Percentiles rank a stretch among this genome's conserved stretches.
phyloP scores from a whole-genome alignment of 116 monocot species.

The Thalassia testudinum region DNA sequence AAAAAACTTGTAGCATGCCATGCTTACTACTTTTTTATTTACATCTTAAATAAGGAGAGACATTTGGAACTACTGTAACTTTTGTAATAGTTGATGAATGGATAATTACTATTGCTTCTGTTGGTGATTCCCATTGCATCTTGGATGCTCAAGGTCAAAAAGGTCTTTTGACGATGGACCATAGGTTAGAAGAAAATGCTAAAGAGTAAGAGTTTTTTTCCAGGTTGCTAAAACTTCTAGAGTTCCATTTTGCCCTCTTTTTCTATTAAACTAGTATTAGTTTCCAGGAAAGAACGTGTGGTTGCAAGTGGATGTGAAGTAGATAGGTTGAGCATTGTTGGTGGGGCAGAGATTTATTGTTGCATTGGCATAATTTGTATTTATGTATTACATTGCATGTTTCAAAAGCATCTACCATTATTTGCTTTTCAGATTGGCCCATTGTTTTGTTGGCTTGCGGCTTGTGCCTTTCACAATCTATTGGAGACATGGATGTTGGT shows the following conservation, averaged over 20 bases:
- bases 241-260: no score
- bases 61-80: conserved; percentile 89
- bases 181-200: no score
- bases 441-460: conserved; percentile 61
- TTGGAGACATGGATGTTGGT: conserved; percentile 70
- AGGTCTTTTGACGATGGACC: conserved; percentile 80
- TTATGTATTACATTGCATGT: no score
- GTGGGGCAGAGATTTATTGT: conserved; percentile 42
- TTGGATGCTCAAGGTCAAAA: conserved; percentile 51
- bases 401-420: background rate
- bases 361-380: no score
- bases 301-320: conserved; percentile 95
- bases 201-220: conserved; percentile 46
- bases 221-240: no score
- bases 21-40: background rate
- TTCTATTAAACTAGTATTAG: background rate
- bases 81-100: conserved; percentile 92
- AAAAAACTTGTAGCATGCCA: no score
- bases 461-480: conserved; percentile 52
- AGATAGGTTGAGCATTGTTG: conserved; percentile 79
- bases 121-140: conserved; percentile 88
- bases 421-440: conserved; percentile 52
- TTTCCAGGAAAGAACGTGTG: conserved; percentile 79
- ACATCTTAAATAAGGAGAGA: conserved; percentile 40
- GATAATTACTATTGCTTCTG: conserved; percentile 93